phyloP scores from a whole-genome alignment of 768 basidiomycete genomes.

The Kwoniella pini region DNA sequence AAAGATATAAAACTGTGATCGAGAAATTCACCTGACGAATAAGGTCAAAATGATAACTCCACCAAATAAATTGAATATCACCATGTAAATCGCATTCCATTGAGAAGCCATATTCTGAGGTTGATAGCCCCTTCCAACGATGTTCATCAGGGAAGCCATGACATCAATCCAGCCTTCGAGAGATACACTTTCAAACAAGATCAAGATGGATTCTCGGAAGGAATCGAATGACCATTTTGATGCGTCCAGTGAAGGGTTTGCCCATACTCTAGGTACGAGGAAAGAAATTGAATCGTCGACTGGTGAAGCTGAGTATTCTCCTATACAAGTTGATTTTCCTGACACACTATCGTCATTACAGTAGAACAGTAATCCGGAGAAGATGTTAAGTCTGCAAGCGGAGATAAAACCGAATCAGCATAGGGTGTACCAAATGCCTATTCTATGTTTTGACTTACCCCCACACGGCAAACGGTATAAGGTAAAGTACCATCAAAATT shows the following conservation, averaged over 20 bases:
- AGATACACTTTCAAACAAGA: constrained; percentile 94
- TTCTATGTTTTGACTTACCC: constrained; percentile 32
- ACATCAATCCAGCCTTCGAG: constrained; percentile 97
- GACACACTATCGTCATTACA: constrained; percentile 72
- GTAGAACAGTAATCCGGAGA: constrained; percentile 74
- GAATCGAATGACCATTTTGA: constrained; percentile 87
- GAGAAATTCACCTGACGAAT: constrained; percentile 72
- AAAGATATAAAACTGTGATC: neutral
- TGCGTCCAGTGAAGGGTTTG: constrained; percentile 64
- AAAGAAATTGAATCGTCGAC: constrained; percentile 63
- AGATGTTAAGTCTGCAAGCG: constrained; percentile 71
- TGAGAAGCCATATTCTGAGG: constrained; percentile 72
- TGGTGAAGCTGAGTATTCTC: constrained; percentile 67
- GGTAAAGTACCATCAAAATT: constrained; percentile 73
- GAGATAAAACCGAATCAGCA: neutral
- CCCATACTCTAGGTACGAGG: constrained; percentile 82
- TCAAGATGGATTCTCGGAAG: constrained; percentile 78
- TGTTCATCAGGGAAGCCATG: constrained; percentile 74
- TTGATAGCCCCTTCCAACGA: constrained; percentile 69
- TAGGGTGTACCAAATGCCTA: neutral
- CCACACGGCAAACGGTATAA: constrained; percentile 56
- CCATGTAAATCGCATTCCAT: constrained; percentile 83
- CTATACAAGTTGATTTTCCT: constrained; percentile 68
- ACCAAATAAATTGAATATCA: constrained; percentile 88
- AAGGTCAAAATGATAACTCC: constrained; percentile 85